phyloP scores from a whole-genome alignment of 305 asterid species.

The Fraxinus ornus region DNA sequence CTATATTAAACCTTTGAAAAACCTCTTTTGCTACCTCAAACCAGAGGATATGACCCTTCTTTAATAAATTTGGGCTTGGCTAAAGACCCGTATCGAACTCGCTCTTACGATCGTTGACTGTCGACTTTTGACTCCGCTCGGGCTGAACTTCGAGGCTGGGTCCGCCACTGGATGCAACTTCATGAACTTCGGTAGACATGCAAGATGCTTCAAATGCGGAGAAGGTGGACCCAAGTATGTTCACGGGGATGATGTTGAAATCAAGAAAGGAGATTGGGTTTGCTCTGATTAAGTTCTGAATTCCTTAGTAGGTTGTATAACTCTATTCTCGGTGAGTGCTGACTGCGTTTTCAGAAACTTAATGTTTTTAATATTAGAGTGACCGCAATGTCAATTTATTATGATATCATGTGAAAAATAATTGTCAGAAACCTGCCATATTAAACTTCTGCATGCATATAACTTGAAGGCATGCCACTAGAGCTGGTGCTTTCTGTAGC shows the following conservation, averaged over 20 bases:
- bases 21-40: no score
- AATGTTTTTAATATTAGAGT: neutral
- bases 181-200: constrained; percentile 28
- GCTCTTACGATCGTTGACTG: no score
- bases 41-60: no score
- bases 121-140: no score
- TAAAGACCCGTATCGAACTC: no score
- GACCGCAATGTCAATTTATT: neutral
- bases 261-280: constrained; percentile 45
- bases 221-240: constrained; percentile 29
- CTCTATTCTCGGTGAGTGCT: neutral
- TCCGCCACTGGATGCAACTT: constrained; percentile 23
- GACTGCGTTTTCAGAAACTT: neutral
- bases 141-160: no score
- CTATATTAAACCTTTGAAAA: no score
- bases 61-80: no score
- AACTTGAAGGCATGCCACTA: neutral
- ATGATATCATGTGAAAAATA: neutral
- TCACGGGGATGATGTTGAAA: constrained; percentile 18
- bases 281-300: constrained; percentile 32
- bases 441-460: neutral
- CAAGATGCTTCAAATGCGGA: constrained; percentile 28
- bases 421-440: neutral
- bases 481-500: neutral
- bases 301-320: neutral